These are phyloP conservation scores for Aspergillus incahuasiensis DNA, from an alignment of 495 filamentous ascomycete species.

Conservation along the genomic window DNA sequence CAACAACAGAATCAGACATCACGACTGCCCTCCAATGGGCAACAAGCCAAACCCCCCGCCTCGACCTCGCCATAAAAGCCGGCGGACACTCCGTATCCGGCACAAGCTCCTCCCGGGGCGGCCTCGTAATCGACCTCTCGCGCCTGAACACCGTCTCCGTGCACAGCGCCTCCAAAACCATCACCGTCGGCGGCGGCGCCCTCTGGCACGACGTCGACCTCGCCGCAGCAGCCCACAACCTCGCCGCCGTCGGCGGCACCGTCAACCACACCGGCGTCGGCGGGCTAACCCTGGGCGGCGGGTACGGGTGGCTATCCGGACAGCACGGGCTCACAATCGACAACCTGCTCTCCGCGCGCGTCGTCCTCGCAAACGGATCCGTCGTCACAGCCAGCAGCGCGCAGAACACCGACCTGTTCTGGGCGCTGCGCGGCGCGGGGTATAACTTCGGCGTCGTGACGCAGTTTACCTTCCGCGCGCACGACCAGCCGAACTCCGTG, in stretches of 20 bases:
- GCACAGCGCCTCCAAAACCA: background rate
- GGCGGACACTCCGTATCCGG: slow-evolving; percentile 45
- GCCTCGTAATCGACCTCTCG: slow-evolving; percentile 8
- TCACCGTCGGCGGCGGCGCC: slow-evolving; percentile 3
- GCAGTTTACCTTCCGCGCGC: slow-evolving; percentile 35
- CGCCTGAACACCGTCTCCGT: slow-evolving; percentile 7
- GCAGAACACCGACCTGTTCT: slow-evolving; percentile 42
- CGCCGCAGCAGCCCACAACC: slow-evolving; percentile 15
- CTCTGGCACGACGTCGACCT: slow-evolving; percentile 5
- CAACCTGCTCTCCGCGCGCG: slow-evolving; percentile 36
- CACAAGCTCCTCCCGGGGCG: slow-evolving; percentile 1
- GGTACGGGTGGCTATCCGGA: slow-evolving; percentile 46
- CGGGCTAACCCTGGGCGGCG: slow-evolving; percentile 50
- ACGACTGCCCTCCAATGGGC: slow-evolving; percentile 39
- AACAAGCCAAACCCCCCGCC: slow-evolving; percentile 28
- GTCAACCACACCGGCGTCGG: slow-evolving; percentile 53
- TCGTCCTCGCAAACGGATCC: slow-evolving; percentile 44
- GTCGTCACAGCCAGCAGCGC: slow-evolving; percentile 26
- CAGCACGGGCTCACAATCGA: slow-evolving; percentile 44
- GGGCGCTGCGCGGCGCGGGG: slow-evolving; percentile 38
- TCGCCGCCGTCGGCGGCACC: slow-evolving; percentile 51
- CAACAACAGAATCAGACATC: slow-evolving; percentile 31
- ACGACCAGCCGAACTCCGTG: slow-evolving; percentile 29
- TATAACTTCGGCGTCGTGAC: slow-evolving; percentile 36
- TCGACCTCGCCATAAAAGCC: slow-evolving; percentile 48